These are phyloP conservation scores for Mimosa pudica DNA, from an alignment of 306 rosid species.

Conservation along the genomic window DNA sequence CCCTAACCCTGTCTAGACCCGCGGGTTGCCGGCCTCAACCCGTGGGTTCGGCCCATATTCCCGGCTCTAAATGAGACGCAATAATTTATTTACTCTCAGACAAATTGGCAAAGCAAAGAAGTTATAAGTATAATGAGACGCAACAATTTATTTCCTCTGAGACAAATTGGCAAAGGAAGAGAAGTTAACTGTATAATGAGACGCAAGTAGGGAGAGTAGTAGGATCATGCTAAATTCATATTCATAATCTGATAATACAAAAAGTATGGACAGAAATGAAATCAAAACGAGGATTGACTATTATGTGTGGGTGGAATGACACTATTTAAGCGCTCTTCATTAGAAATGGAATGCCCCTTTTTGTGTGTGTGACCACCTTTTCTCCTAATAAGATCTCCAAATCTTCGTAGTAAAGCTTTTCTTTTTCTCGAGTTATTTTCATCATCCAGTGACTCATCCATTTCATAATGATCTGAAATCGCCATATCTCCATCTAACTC, in stretches of 20 bases:
- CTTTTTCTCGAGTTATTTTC: constrained; percentile 68
- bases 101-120: no score
- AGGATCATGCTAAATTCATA: neutral
- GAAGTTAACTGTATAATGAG: neutral
- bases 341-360: constrained; percentile 45
- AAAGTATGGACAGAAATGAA: neutral
- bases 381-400: constrained; percentile 82
- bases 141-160: neutral
- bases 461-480: constrained; percentile 43
- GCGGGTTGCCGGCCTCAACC: no score
- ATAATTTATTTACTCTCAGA: no score
- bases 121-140: no score
- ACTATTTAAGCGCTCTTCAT: constrained; percentile 39
- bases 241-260: neutral
- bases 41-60: no score
- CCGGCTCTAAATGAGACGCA: no score
- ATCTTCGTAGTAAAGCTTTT: constrained; percentile 71
- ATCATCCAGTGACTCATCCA: constrained; percentile 49
- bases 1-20: no score
- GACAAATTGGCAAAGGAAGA: neutral
- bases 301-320: neutral
- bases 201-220: neutral
- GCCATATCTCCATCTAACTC: constrained; percentile 45
- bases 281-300: neutral
- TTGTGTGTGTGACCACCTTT: constrained; percentile 33